Evolutionary conservation across 768 basidiomycete genomes (phyloP), one percentile per base, ranked within the genome.

Genomic region (Boletellus sp.): DNA sequence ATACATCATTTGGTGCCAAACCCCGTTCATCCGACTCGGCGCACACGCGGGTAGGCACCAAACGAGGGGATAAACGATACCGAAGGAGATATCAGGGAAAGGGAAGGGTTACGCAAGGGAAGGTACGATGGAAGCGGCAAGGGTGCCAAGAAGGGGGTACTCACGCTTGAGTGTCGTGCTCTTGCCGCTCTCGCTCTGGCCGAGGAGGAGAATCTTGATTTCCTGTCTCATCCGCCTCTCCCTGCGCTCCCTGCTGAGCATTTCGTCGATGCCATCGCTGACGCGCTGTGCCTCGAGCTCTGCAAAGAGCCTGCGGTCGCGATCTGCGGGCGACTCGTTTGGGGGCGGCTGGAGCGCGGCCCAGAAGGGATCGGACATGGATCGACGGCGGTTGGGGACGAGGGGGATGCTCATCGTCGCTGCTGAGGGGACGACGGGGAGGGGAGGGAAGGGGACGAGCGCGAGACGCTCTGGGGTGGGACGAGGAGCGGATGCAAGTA

Each of bases 101-200:
- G 24, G 41, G 17, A 10, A 11, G 15, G 12, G 31, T 26, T 12
- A 44, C 10, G 34, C 26, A 37, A 36, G 17, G 44, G 41, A 40
- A 28, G 24, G 19, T 19, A 42, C 22, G 26, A 36, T 13, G 45
- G 35, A 52, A 56, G 40, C 22, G 51, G 45, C 52, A 51, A 45
- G 52, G 31, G 40, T 31, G 34, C 19, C 13, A 36, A 43, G 11
- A 40, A 32, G 50, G 32, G 34, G 41, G 49, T 44, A 83, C 88
- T 80, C 75, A 90, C 89, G 89, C 73, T 90, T 90, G 59, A 91
- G 75, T 8, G 88, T 89, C 9, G 90, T 92, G 63, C 86, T 89
- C 75, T 91, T 92, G 35, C 89, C 90, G 60, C 87, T 90, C 76
- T 91, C 89, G 53, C 89, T 90, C 77, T 92, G 90, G 45, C 90